phyloP scores from a whole-genome alignment of 179 eudicot species.

The Beta corolliflora region DNA sequence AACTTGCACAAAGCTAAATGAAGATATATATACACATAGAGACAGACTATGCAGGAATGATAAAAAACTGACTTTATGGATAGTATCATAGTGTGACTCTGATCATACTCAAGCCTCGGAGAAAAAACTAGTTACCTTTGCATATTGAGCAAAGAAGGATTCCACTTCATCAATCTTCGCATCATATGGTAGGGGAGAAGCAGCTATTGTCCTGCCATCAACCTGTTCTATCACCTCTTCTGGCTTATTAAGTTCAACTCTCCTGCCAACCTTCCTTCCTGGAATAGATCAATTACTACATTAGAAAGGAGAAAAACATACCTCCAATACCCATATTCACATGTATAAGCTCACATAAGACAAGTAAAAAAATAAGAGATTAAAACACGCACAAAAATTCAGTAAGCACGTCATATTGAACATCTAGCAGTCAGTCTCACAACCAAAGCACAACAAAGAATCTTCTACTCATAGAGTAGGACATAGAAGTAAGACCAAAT shows the following conservation, averaged over 20 bases:
- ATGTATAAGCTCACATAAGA: neutral
- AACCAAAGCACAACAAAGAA: neutral
- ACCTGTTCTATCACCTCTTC: conserved; percentile 82
- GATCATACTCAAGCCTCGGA: neutral
- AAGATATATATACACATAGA: neutral
- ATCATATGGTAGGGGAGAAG: conserved; percentile 80
- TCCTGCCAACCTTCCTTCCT: conserved; percentile 90
- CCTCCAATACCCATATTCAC: neutral
- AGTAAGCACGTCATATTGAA: neutral
- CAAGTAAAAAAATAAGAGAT: neutral
- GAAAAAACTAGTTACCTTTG: conserved; percentile 52
- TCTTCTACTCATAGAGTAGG: neutral
- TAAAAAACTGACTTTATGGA: no score
- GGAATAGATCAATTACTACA: conserved; percentile 18
- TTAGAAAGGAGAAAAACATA: neutral
- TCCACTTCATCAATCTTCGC: conserved; percentile 85
- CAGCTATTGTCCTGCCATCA: conserved; percentile 86
- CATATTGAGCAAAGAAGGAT: conserved; percentile 72
- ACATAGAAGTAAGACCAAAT: neutral
- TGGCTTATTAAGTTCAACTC: conserved; percentile 51
- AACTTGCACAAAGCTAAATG: neutral
- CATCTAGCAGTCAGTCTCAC: neutral
- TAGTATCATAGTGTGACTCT: neutral
- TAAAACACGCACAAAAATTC: neutral
- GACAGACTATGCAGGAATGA: neutral